A percentile compares a stretch with the other conserved stretches of the same genome.
phyloP scores from a whole-genome alignment of 2,329 filamentous ascomycete genomes.

The Lecanicillium sp. region DNA sequence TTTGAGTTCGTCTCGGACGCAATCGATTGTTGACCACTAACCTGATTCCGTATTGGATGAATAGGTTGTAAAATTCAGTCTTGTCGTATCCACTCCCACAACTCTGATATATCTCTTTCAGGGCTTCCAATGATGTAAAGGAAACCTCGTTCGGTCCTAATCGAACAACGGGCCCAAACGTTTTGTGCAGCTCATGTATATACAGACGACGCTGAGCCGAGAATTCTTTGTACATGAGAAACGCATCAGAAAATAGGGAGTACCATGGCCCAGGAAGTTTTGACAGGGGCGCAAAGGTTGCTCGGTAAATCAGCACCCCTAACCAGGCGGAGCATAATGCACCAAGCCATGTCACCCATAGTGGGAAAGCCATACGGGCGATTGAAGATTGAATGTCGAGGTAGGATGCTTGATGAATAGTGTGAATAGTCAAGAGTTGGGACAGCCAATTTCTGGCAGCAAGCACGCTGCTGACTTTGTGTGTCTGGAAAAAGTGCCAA shows the following conservation, averaged over 20 bases:
- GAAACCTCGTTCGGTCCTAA: constrained; percentile 50
- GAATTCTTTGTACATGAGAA: constrained; percentile 2
- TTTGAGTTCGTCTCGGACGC: constrained; percentile 7
- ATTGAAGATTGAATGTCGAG: neutral
- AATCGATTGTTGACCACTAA: constrained; percentile 18
- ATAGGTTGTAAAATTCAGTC: constrained; percentile 54
- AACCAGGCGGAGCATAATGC: neutral
- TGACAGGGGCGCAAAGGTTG: neutral
- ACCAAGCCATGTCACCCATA: neutral
- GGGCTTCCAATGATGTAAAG: constrained; percentile 44
- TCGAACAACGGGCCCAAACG: constrained; percentile 49
- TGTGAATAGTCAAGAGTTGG: too few relatives aligned
- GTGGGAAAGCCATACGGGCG: neutral
- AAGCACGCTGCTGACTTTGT: too few relatives aligned
- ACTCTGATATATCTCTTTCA: constrained; percentile 55
- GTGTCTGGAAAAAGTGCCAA: too few relatives aligned
- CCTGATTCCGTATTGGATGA: constrained; percentile 48
- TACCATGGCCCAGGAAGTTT: neutral
- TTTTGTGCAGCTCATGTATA: constrained; percentile 43
- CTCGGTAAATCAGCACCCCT: neutral
- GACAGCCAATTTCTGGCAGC: too few relatives aligned
- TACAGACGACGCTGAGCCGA: constrained; percentile 23
- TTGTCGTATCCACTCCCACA: constrained; percentile 57
- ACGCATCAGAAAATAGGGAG: constrained; percentile 1
- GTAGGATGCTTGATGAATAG: too few relatives aligned